Evolutionary conservation across 139 green algal genomes (phyloP), one percentile per base, ranked within the genome.

Genomic region (Volvox africanus): DNA sequence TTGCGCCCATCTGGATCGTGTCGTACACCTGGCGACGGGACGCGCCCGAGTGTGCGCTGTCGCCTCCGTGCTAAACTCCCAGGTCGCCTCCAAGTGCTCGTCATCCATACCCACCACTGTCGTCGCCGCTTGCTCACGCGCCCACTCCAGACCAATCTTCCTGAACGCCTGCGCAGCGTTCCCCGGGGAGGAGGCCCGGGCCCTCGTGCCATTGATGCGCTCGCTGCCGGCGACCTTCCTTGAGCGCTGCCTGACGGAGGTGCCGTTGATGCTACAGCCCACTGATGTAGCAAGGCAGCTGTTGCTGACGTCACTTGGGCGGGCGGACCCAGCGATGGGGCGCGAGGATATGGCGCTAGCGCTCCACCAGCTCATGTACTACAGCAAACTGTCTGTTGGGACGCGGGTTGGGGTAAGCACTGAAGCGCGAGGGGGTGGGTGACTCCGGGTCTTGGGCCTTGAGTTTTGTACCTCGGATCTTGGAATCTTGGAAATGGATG

Each of bases 161-260:
- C 16, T 26, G 36, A 17, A 32, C 14, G 12, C 80, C 55, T 62
- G 33, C 55, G 17, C 24, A 50, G 55, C 18, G 16, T 17, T 62
- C 16, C 36, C 82, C 2, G 62, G 32, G 1, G 81, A 87, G 81
- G 81, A 87, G 55, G 61, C 61, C 2, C 55, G 81, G 61, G 37
- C 67, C 33, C 82, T 88, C 61, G 65, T 61, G 82, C 65, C 82
- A 35, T 22, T 88, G 82, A 36, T 88, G 33, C 82, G 65, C 33
- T 22, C 22, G 62, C 82, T 88, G 32, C 82, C 82, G 62, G 61
- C 28, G 81, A 22, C 62, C 62, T 88, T 88, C 61, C 82, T 88
- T 61, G n/a, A 79, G 62, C 82, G 82, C n/a, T 78, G 62, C 62
- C 18, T 35, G 62, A 11, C 28, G 3, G 65, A 62, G 65, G 82